Evolutionary conservation across 768 basidiomycete genomes (phyloP), one percentile per base, ranked within the genome.

Genomic region (Leccinellum rugosiceps): DNA sequence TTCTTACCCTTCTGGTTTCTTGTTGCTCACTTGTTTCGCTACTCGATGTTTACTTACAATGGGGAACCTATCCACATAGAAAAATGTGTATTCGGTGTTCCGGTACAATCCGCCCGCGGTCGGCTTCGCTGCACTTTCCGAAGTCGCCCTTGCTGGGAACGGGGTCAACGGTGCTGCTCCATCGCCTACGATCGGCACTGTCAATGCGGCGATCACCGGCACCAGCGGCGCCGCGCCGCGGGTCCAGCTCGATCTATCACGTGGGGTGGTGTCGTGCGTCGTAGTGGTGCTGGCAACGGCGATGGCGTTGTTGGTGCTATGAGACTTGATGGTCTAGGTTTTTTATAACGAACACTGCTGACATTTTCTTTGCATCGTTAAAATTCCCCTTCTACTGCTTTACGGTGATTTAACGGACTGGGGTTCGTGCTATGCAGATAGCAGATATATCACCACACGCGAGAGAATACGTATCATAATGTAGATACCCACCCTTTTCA

Each of bases 81-180:
- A 85, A 70, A 85, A 84, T 59, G 82, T 82, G 2, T 84, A 84
- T 64, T 77, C 80, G 0, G 81, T 84, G 0, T 84, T 78, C 70
- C 73, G 77, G 21, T 82, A 76, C 53, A 71, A 70, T 34, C 83
- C 83, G 0, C 64, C 83, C 1, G 70, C 78, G 0, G 72, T 84
- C 44, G 82, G 83, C 0, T 83, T 84, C 54, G 83, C 83, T 3
- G 64, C 65, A 3, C 74, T 82, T 34, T 78, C 82, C 0, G 56
- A 55, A 4, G 48, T 48, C 0, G 70, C 71, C 0, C 28, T 67
- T 26, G 65, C 70, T 14, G 23, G 57, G 56, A 72, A 72, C 15
- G 71, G 71, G 2, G 64, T 70, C 51, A 71, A 68, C 1, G 72
- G 76, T 0, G 10, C 63, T 0, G 74, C 80, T 0, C 87, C 88